phyloP scores from a whole-genome alignment of 2,329 filamentous ascomycete genomes.

The Diaporthe helianthi region DNA sequence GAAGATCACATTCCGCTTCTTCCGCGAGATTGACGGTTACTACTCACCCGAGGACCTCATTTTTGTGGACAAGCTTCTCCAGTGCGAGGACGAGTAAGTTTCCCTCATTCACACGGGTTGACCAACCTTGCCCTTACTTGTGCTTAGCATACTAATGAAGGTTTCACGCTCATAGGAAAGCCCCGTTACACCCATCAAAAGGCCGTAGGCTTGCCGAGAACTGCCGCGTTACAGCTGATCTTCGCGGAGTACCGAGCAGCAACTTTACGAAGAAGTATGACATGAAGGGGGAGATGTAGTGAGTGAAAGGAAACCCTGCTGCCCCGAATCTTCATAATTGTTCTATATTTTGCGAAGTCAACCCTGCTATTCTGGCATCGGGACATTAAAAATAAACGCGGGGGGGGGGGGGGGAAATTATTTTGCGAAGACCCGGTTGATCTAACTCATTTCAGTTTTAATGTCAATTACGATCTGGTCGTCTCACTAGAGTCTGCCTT shows the following conservation, averaged over 20 bases:
- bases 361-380: too few relatives aligned
- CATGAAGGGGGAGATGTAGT: background rate
- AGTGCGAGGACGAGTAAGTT: background rate
- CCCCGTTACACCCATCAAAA: background rate
- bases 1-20: background rate
- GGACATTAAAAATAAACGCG: too few relatives aligned
- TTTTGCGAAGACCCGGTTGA: background rate
- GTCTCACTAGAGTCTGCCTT: background rate
- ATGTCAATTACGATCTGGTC: background rate
- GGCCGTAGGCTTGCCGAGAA: background rate
- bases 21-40: background rate
- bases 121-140: background rate
- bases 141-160: background rate
- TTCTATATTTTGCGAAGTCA: too few relatives aligned
- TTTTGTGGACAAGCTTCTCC: background rate
- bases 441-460: background rate
- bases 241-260: background rate
- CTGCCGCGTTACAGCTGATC: background rate
- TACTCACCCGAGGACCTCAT: background rate
- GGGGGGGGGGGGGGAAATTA: too few relatives aligned
- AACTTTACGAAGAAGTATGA: background rate
- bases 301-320: background rate
- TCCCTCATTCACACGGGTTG: rapidly evolving
- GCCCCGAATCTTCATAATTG: too few relatives aligned
- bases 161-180: background rate